A percentile compares a stretch with the other conserved stretches of the same genome.
Conservation (phyloP, 176 grass and related monocot species). For the Avena sativa region DNA sequence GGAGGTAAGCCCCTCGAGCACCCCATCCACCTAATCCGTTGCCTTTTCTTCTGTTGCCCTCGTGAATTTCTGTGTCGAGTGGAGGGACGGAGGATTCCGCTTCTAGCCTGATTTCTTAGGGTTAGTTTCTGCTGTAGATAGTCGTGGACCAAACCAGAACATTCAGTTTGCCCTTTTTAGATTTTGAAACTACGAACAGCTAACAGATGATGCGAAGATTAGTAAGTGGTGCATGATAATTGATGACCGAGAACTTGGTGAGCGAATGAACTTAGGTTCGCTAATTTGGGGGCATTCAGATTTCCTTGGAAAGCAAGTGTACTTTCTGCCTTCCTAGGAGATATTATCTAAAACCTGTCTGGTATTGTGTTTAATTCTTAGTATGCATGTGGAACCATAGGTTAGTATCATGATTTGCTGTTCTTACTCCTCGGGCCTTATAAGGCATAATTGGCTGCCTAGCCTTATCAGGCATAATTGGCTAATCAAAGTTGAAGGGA, state of each 20-base stretch:
- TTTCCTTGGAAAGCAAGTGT: not conserved
- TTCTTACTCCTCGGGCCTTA: not conserved
- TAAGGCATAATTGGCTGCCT: not conserved
- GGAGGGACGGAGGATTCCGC: not conserved
- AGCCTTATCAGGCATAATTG: not conserved
- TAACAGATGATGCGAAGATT: not conserved
- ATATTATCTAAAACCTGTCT: not conserved
- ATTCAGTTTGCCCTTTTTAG: not conserved
- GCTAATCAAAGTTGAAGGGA: not conserved
- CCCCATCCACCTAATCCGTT: not conserved
- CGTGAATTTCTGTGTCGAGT: not conserved
- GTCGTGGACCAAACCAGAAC: not conserved
- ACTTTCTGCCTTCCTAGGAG: not conserved
- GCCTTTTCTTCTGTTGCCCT: not conserved
- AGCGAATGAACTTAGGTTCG: not conserved
- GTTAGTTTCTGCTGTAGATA: constrained; percentile 6
- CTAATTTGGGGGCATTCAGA: not conserved
- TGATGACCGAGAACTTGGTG: not conserved
- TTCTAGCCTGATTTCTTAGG: not conserved
- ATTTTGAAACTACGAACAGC: not conserved
- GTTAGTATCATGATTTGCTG: not conserved
- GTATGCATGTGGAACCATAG: not conserved
- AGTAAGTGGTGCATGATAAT: not conserved
- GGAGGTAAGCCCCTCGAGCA: constrained; percentile 50
- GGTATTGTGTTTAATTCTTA: not conserved